Percentiles rank a stretch among this genome's conserved stretches.
Conservation (phyloP, 2,329 filamentous ascomycete genomes). For the Pyricularia grisea region DNA sequence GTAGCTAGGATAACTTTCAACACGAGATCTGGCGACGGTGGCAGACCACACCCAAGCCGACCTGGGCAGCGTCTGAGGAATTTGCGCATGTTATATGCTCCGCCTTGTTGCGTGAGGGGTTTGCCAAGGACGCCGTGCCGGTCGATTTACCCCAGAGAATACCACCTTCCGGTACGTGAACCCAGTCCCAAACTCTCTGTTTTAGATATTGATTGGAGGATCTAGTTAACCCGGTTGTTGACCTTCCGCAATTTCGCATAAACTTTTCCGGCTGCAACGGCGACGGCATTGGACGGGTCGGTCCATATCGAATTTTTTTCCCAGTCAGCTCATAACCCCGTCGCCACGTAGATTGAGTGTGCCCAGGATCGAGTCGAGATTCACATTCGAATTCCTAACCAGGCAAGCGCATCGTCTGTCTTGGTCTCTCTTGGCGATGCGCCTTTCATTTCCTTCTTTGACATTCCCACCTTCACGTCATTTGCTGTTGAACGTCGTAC, state of each 20-base stretch:
- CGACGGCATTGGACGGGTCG: not conserved
- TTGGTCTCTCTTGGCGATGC: not conserved
- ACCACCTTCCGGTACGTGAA: not conserved
- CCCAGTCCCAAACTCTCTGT: not conserved
- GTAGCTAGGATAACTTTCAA: slow-evolving; percentile 9
- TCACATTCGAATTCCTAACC: not conserved
- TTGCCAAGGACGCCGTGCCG: not conserved
- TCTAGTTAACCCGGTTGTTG: not conserved
- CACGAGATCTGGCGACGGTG: not conserved
- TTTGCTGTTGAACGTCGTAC: not conserved
- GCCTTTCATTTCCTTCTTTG: not conserved
- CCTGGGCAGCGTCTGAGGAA: not conserved
- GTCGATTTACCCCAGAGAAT: not conserved
- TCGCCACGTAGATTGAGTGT: not conserved
- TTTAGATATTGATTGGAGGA: not conserved
- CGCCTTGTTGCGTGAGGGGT: not conserved
- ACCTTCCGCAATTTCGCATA: not conserved
- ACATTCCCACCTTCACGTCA: too few relatives aligned
- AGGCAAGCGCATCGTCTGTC: not conserved
- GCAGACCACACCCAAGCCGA: not conserved
- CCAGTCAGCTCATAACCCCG: not conserved
- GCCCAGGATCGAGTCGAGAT: not conserved
- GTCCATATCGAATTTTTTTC: not conserved
- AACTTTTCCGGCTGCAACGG: not conserved
- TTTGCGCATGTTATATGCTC: not conserved